Evolutionary conservation across 345 rosid species (phyloP), one percentile per base, ranked within the genome.

Genomic region (Eucalyptus erythrocorys): DNA sequence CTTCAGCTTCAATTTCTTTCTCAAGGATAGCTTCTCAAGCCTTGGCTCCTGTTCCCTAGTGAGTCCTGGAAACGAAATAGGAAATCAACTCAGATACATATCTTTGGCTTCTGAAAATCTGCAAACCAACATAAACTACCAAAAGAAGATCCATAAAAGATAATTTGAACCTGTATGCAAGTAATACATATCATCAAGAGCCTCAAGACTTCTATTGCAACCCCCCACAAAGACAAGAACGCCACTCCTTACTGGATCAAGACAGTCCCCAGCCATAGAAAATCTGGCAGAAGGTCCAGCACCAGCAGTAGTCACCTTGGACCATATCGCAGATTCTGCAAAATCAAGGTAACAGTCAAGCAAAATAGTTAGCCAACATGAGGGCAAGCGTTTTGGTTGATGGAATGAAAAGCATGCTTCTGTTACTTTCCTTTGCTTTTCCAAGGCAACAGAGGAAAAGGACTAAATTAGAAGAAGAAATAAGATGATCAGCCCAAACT

Each of bases 231-330:
- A 92, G 87, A 95, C 92, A 89, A 97, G 97, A 88, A 93, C 92
- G 26, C 99, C 99, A 66, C 93, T 91, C 91, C 92, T 95, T 86
- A 93, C 89, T 10, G 99, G 99, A 94, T 96, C 98, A 92, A 97
- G 94, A 91, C 95, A 95, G 88, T 95, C 99, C 91, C 99, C 98
- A 26, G 98, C 94, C 57, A 96, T 93, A 85, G 99, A 97, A 92
- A 98, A 98, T 92, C 99, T 98, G 40, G 99, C 96, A 88, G 96
- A 96, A 87, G 99, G 99, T 61, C 97, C 98, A 90, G 94, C 94
- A 64, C 98, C 97, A 6, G 89, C 90, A 79, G 99, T 94, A 55
- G 93, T 91, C 89, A 95, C 92, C 90, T 93, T 95, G 51, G 97
- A 95, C 99, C 99, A 98, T 30, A 95, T 37, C 68, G 97, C 97